Evolutionary conservation across 2,329 filamentous ascomycete species (phyloP).

Genomic region (Eutypa lata): DNA sequence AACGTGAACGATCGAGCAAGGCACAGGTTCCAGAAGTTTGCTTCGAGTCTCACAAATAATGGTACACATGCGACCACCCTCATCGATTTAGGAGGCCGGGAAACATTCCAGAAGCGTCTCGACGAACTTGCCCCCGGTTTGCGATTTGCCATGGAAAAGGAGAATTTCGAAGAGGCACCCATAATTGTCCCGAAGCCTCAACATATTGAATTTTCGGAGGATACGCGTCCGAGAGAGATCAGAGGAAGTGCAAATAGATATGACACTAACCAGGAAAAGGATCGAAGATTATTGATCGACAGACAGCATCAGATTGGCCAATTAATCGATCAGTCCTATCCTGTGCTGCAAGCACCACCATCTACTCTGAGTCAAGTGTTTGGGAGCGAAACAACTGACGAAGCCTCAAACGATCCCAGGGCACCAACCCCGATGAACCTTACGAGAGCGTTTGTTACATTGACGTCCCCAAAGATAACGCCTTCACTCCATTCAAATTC

Average conservation of each 20-base stretch:
- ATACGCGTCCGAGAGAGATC: not conserved
- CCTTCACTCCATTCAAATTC: too few relatives aligned
- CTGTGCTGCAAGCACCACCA: not conserved
- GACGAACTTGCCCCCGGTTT: slow-evolving; percentile 18
- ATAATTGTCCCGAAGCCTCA: not conserved
- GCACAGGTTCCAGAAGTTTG: slow-evolving; percentile 17
- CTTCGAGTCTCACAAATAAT: slow-evolving; percentile 3
- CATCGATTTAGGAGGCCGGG: slow-evolving; percentile 17
- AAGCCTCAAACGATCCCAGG: not conserved
- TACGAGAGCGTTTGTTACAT: not conserved
- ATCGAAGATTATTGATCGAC: too few relatives aligned
- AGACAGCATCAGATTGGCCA: too few relatives aligned
- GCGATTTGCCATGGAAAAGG: slow-evolving; percentile 18
- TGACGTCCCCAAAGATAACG: too few relatives aligned
- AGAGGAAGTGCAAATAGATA: not conserved
- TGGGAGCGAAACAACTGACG: not conserved
- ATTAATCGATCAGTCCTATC: too few relatives aligned
- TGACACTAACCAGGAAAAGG: too few relatives aligned
- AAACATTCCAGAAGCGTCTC: slow-evolving; percentile 14
- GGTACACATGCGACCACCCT: slow-evolving; percentile 17
- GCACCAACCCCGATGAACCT: not conserved
- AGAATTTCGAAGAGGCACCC: slow-evolving; percentile 5
- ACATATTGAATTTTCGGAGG: not conserved
- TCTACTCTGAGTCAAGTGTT: not conserved
- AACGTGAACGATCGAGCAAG: slow-evolving; percentile 14